Evolutionary conservation across 306 rosid genomes (phyloP), one percentile per base, ranked within the genome.

Genomic region (Hippophae gyantsensis): DNA sequence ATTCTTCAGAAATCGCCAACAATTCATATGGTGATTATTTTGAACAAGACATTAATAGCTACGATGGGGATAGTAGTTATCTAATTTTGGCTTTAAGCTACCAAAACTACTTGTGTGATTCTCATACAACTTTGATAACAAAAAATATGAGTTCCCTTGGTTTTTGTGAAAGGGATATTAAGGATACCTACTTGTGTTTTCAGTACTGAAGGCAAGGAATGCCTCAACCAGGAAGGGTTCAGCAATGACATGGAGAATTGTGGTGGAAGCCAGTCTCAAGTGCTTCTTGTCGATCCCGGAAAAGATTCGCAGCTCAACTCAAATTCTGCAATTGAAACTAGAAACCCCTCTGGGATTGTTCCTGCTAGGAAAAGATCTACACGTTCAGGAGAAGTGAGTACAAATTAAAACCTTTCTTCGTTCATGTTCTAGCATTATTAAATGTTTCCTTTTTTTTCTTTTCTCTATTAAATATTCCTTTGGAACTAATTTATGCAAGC

Each of bases 301-400:
- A 69, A 52, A 13, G 69, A 58, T 46, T 43, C 43, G 27, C 71
- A 59, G 54, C 64, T 43, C 25, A 71, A 43, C 32, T 65, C 78
- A 6, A 73, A 74, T 64, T 41, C 71, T 23, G 45, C 46, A 9
- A 32, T 63, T 60, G 86, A 83, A 52, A 72, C 61, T 54, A 61
- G 57, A 54, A 60, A 14, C 25, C 70, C 27, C 52, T 7, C 61
- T 44, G 72, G 63, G 47, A 66, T 32, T 32, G 38, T 32, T 32
- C 38, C 38, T 44, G 61, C 84, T 10, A 74, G 73, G 75, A 87
- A 83, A 71, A 80, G 97, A 60, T 63, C 81, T 14, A 65, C 70
- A 60, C 65, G 61, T 57, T 72, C 81, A 51, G 45, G 14, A 40
- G 80, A 61, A 40, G 97, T 89, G 42, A 84, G 71, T 64, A 38